Conservation (phyloP, 2,329 filamentous ascomycete genomes). For the Rutstroemia sydowiana region DNA sequence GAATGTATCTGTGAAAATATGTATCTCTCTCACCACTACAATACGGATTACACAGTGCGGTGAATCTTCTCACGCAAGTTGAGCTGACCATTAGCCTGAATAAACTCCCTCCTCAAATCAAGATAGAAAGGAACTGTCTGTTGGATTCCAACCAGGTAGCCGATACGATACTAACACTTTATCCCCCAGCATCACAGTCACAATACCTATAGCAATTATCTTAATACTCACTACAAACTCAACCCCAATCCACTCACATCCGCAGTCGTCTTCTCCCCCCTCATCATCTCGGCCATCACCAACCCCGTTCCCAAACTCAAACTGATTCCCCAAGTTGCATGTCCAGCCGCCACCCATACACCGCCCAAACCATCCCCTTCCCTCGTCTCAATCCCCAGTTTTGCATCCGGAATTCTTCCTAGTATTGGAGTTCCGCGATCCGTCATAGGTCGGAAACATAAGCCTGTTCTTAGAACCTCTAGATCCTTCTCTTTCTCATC, state of each 20-base stretch:
- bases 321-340: slow-evolving; percentile 70
- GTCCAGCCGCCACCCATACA: slow-evolving; percentile 64
- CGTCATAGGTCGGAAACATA: slow-evolving; percentile 70
- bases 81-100: too few relatives aligned
- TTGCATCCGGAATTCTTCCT: slow-evolving; percentile 45
- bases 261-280: slow-evolving; percentile 48
- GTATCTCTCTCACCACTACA: too few relatives aligned
- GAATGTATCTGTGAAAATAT: too few relatives aligned
- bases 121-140: too few relatives aligned
- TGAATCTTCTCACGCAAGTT: too few relatives aligned
- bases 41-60: too few relatives aligned
- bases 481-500: slow-evolving; percentile 41
- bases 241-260: slow-evolving; percentile 48
- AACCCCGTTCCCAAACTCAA: slow-evolving; percentile 60
- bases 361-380: slow-evolving; percentile 43
- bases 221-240: too few relatives aligned
- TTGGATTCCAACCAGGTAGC: too few relatives aligned
- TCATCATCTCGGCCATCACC: slow-evolving; percentile 63
- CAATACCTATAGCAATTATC: too few relatives aligned
- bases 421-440: slow-evolving; percentile 57
- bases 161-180: too few relatives aligned
- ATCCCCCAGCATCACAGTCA: too few relatives aligned
- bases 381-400: slow-evolving; percentile 43
- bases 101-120: too few relatives aligned
- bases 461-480: slow-evolving; percentile 53